Conservation (phyloP, 768 basidiomycete genomes). For the Psilocybe subaeruginosa region DNA sequence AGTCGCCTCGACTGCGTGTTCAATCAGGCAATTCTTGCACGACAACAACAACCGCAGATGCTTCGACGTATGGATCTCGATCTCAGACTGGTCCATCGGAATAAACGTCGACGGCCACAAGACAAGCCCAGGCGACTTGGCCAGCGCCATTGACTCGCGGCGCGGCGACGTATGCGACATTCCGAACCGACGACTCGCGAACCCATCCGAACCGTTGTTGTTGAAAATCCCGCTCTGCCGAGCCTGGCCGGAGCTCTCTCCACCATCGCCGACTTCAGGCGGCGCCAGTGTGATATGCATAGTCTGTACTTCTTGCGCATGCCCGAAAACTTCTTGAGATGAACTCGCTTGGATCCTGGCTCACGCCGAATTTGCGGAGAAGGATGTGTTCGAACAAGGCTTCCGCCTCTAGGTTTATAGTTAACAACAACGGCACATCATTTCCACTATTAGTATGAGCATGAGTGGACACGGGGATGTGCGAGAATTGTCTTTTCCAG, state of each 20-base stretch:
- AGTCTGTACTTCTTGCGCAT: constrained; percentile 48
- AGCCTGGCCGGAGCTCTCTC: neutral
- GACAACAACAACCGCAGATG: constrained; percentile 52
- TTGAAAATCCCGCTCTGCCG: neutral
- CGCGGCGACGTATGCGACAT: constrained; percentile 1
- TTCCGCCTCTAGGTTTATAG: constrained; percentile 32
- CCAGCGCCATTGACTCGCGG: constrained; percentile 17
- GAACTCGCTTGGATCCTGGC: constrained; percentile 51
- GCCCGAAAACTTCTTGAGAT: constrained; percentile 56
- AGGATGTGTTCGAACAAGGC: constrained; percentile 65
- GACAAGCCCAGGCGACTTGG: constrained; percentile 62
- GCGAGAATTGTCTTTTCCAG: too few relatives aligned
- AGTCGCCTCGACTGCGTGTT: constrained; percentile 36
- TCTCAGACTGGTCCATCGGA: constrained; percentile 54
- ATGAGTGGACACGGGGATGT: too few relatives aligned
- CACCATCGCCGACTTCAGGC: constrained; percentile 18
- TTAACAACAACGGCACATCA: too few relatives aligned
- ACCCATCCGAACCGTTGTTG: neutral
- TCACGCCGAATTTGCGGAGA: constrained; percentile 50
- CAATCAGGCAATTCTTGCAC: constrained; percentile 38
- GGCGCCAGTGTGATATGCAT: constrained; percentile 63
- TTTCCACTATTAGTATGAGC: too few relatives aligned
- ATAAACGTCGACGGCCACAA: constrained; percentile 62
- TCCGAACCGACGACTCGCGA: neutral
- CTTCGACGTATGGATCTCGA: constrained; percentile 72